Percentiles rank a stretch among this genome's conserved stretches.
Conservation (phyloP, 2,329 filamentous ascomycete genomes). For the Dactylellina leptospora region DNA sequence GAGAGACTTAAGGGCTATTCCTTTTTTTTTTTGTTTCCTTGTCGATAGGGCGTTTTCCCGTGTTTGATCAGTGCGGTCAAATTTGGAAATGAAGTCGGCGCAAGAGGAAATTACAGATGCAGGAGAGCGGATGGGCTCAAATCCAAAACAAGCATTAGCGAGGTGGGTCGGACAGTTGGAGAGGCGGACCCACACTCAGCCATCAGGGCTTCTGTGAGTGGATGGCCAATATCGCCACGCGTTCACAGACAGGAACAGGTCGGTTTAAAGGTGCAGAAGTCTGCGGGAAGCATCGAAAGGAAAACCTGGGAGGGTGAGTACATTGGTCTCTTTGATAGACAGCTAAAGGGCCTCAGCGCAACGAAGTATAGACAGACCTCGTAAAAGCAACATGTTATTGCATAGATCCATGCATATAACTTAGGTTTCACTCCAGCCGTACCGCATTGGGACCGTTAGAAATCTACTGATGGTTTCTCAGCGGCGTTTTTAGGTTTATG, state of each 20-base stretch:
- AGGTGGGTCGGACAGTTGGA: slow-evolving; percentile 30
- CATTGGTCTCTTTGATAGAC: too few relatives aligned
- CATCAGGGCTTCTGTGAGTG: slow-evolving; percentile 24
- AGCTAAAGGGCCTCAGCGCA: too few relatives aligned
- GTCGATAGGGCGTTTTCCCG: slow-evolving; percentile 2
- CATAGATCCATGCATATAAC: background rate
- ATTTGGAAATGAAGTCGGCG: slow-evolving; percentile 51
- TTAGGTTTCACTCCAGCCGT: slow-evolving; percentile 22
- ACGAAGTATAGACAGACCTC: too few relatives aligned
- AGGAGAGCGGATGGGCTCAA: slow-evolving; percentile 45
- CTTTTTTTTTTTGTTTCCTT: background rate
- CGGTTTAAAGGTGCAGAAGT: slow-evolving; percentile 5
- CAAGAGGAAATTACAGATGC: slow-evolving; percentile 52
- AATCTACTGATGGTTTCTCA: background rate
- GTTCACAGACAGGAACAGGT: slow-evolving; percentile 26
- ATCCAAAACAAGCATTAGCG: slow-evolving; percentile 54
- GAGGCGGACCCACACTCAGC: slow-evolving; percentile 34
- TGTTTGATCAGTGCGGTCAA: slow-evolving; percentile 29
- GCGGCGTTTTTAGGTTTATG: background rate
- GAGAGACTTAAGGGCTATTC: background rate
- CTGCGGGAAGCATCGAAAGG: slow-evolving; percentile 17
- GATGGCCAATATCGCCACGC: slow-evolving; percentile 33
- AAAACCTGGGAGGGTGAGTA: background rate
- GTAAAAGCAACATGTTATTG: too few relatives aligned
- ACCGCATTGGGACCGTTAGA: slow-evolving; percentile 1